Percentiles rank a stretch among this genome's conserved stretches.
Evolutionary conservation across 2,329 filamentous ascomycete species (phyloP).

Genomic region (Diaporthe capsici): DNA sequence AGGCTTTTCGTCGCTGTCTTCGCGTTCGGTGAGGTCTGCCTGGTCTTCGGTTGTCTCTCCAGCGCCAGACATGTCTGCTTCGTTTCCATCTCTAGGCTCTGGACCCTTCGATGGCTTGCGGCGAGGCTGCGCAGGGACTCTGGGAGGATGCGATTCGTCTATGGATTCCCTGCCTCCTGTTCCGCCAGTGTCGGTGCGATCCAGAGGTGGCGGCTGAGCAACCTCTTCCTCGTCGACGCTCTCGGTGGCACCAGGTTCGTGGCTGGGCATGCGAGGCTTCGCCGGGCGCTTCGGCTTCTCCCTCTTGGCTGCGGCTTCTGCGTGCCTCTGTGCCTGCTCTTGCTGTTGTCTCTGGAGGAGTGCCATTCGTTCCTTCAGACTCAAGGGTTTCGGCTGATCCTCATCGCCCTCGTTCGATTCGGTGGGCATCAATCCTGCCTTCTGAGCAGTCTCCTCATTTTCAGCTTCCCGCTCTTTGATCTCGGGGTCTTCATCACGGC

Average conservation of each 20-base stretch:
- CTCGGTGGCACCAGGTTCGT: conserved; percentile 51
- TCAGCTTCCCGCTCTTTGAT: conserved; percentile 76
- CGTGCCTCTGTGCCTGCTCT: conserved; percentile 87
- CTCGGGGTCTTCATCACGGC: conserved; percentile 88
- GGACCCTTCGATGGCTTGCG: conserved; percentile 64
- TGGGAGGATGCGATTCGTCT: conserved; percentile 61
- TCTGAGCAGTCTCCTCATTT: conserved; percentile 76
- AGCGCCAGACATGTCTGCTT: conserved; percentile 75
- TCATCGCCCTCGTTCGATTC: conserved; percentile 70
- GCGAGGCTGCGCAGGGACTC: conserved; percentile 60
- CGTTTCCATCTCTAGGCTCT: conserved; percentile 71
- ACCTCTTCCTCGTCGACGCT: conserved; percentile 51
- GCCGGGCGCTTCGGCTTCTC: conserved; percentile 88
- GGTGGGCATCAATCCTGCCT: conserved; percentile 70
- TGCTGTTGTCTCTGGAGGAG: conserved; percentile 93
- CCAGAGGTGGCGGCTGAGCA: conserved; percentile 54
- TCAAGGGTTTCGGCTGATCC: conserved; percentile 91
- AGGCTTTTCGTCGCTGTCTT: conserved; percentile 78
- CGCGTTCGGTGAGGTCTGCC: conserved; percentile 74
- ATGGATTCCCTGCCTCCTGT: conserved; percentile 63
- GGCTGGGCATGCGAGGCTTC: conserved; percentile 68
- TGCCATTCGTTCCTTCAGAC: conserved; percentile 94
- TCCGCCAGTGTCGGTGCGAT: conserved; percentile 65
- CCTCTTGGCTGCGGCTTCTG: conserved; percentile 83
- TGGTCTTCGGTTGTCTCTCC: conserved; percentile 75